Percentiles rank a stretch among this genome's conserved stretches.
phyloP scores from a whole-genome alignment of 2,329 filamentous ascomycete species.

The Fusarium sp. region DNA sequence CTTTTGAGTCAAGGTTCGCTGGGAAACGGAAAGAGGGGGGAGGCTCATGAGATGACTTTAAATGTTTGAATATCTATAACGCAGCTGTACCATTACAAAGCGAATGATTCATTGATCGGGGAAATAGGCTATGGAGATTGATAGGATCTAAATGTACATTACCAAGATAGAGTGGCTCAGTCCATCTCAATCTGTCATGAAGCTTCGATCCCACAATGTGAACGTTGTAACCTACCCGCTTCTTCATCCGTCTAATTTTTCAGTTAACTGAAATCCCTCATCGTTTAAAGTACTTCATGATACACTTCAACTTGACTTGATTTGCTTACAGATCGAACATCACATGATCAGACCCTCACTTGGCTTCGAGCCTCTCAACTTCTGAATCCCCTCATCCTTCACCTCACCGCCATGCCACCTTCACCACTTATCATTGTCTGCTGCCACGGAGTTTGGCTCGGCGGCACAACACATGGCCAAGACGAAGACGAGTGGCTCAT shows the following conservation, averaged over 20 bases:
- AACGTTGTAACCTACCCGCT: background rate
- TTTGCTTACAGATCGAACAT: conserved; percentile 12
- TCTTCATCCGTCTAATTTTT: background rate
- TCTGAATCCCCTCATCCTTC: conserved; percentile 24
- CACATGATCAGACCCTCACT: conserved; percentile 45
- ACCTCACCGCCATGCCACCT: conserved; percentile 40
- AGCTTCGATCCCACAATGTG: background rate
- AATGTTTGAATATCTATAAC: conserved; percentile 25
- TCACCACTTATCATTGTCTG: conserved; percentile 80
- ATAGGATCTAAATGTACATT: conserved; percentile 27
- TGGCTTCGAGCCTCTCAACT: background rate
- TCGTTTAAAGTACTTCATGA: background rate
- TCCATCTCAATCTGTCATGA: conserved; percentile 9
- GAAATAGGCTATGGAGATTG: conserved; percentile 2
- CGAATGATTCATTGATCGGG: conserved; percentile 19
- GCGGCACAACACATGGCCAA: conserved; percentile 62
- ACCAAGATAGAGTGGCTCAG: conserved; percentile 14
- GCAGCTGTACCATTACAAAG: conserved; percentile 36
- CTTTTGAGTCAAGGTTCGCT: conserved; percentile 20
- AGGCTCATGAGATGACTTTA: conserved; percentile 10
- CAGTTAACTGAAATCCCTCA: too few species aligned
- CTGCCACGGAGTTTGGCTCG: conserved; percentile 83
- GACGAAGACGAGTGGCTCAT: conserved; percentile 77
- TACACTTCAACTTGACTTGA: background rate
- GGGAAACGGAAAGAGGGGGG: conserved; percentile 2